Percentiles rank a stretch among this genome's conserved stretches.
These are phyloP conservation scores for Ogataea methanolica DNA, from an alignment of 805 yeast species.

Conservation along the genomic window DNA sequence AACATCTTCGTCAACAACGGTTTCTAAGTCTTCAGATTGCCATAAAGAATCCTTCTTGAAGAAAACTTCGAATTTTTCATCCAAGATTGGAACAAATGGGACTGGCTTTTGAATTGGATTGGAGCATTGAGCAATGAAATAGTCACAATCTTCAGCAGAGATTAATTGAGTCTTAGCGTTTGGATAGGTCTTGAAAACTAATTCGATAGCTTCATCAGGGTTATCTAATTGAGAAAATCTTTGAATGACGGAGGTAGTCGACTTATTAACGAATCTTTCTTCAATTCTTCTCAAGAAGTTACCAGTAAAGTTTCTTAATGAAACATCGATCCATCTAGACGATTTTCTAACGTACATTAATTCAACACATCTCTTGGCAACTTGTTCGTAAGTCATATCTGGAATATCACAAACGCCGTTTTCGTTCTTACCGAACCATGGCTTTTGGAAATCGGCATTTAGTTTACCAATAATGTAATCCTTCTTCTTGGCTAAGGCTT, in stretches of 20 bases:
- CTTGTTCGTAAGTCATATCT: conserved; percentile 94
- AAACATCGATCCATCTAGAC: conserved; percentile 79
- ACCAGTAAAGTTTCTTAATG: conserved; percentile 84
- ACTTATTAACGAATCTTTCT: conserved; percentile 76
- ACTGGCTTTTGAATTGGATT: conserved; percentile 93
- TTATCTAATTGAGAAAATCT: conserved; percentile 60
- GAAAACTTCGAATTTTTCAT: conserved; percentile 90
- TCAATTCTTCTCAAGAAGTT: conserved; percentile 89
- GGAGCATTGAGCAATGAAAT: conserved; percentile 76
- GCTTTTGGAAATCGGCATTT: conserved; percentile 95
- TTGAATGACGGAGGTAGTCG: conserved; percentile 68
- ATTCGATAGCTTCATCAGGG: conserved; percentile 59
- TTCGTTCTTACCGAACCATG: conserved; percentile 86
- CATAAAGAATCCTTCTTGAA: conserved; percentile 98
- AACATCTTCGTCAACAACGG: conserved; percentile 93
- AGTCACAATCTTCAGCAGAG: conserved; percentile 94
- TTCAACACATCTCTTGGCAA: conserved; percentile 81
- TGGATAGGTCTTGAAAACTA: conserved; percentile 65
- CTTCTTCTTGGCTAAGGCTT: conserved; percentile 75
- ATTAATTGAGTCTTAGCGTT: conserved; percentile 75
- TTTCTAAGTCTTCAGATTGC: conserved; percentile 97
- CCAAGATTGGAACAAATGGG: conserved; percentile 94
- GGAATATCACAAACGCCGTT: conserved; percentile 84
- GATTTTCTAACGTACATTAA: conserved; percentile 80
- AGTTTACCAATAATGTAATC: conserved; percentile 80